Evolutionary conservation across 345 rosid species (phyloP).

Genomic region (Linum tenue): DNA sequence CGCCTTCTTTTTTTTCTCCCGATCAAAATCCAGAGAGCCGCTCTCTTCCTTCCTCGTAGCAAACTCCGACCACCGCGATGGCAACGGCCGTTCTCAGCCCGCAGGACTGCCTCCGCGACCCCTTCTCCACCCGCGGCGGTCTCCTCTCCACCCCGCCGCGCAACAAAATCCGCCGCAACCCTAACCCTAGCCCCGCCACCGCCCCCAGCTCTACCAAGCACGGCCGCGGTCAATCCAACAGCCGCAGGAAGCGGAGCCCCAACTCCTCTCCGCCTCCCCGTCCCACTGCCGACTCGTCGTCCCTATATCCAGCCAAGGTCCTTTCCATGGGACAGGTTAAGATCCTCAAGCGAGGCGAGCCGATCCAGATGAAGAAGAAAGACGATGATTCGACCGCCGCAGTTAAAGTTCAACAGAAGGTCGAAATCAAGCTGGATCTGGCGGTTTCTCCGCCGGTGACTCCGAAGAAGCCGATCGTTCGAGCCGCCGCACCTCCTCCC

Average conservation of each 20-base stretch:
- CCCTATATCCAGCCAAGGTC: conserved; percentile 11
- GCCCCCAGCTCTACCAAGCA: neutral
- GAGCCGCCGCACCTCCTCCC: conserved; percentile 26
- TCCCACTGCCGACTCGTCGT: neutral
- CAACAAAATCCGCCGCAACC: conserved; percentile 20
- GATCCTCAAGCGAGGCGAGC: conserved; percentile 42
- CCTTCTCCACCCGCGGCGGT: conserved; percentile 20
- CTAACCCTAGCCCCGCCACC: conserved; percentile 13
- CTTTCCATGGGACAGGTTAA: conserved; percentile 41
- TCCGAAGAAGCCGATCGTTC: conserved; percentile 17
- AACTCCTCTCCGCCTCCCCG: conserved; percentile 19
- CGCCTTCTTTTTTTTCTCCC: neutral
- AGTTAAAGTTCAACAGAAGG: conserved; percentile 12
- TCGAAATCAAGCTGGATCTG: conserved; percentile 31
- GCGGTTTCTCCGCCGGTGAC: conserved; percentile 11
- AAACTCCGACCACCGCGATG: conserved; percentile 24
- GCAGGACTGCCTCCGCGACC: conserved; percentile 30
- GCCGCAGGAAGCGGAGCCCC: conserved; percentile 41
- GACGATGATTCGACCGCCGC: neutral
- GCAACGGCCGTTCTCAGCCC: conserved; percentile 59
- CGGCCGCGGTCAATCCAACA: conserved; percentile 19
- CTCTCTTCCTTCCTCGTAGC: neutral
- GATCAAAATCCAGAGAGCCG: neutral
- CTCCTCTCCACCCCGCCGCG: conserved; percentile 19
- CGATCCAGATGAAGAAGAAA: neutral